Evolutionary conservation across 2,329 filamentous ascomycete genomes (phyloP), one percentile per base, ranked within the genome.

Genomic region (Talaromyces sp.): DNA sequence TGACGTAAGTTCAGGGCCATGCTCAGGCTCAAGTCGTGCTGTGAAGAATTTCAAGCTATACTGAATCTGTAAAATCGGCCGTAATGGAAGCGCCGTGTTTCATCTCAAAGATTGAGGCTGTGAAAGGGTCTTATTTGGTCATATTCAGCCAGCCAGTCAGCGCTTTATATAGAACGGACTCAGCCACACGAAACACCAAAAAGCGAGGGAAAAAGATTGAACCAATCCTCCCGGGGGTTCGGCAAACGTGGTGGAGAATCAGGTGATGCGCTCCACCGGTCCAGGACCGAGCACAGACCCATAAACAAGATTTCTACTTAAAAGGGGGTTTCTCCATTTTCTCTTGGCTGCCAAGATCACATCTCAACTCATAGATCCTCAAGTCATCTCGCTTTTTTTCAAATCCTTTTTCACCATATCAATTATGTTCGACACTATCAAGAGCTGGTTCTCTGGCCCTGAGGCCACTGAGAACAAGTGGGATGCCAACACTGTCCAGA

Each of bases 371-470:
- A 35, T 45, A 35, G 27, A 11, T 45, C 22, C 22, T 27, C 24
- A 9, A 17, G 10, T 17, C 6, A 16, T 19, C 40, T 16, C 17
- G 17, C 20, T 11, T 19, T 20, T n/a, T n/a, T n/a, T n/a, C n/a
- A 13, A 14, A 41, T 9, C 4, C 6, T 17, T 8, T 10, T 16
- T 17, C 11, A 32, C 14, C 2, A 30, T 11, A 41, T 32, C 47
- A 30, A 53, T 30, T 27, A 56, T 56, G 54, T 56, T 56, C 39
- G 44, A 54, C 11, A 30, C 44, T 14, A 42, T 56, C 43, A 54
- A 54, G 54, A 47, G 22, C 39, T 51, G 44, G 47, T 54, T 56
- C 44, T 40, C 50, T 14, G 30, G 33, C 30, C 47, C 47, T 42
- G 47, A 54, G 51, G 35, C 29, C 17, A 27, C 16, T 37, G 51